phyloP scores from a whole-genome alignment of 2,329 filamentous ascomycete genomes.

The Sporothrix variecibatus region DNA sequence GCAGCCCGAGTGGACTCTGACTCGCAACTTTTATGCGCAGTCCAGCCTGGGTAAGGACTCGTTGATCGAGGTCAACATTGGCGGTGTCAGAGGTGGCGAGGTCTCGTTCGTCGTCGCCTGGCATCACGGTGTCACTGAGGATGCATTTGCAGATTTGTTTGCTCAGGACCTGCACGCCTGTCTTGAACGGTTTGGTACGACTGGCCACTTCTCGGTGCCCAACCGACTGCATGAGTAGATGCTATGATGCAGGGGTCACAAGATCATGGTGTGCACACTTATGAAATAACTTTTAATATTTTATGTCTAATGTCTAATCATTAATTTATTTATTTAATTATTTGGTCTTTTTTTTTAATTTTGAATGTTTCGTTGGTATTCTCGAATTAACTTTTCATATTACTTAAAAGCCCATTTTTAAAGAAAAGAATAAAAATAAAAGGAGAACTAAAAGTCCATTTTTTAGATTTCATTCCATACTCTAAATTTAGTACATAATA shows the following conservation, averaged over 20 bases:
- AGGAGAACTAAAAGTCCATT: no score
- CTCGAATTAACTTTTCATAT: no score
- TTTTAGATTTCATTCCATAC: no score
- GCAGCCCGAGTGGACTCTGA: constrained; percentile 40
- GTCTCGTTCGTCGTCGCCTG: constrained; percentile 50
- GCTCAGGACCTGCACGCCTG: constrained; percentile 41
- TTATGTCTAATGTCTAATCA: background rate
- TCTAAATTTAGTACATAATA: no score
- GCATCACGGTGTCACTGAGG: constrained; percentile 49
- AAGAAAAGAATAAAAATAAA: no score
- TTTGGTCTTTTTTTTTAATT: no score
- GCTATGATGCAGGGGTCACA: background rate
- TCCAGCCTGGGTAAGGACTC: constrained; percentile 47
- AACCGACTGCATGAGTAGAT: background rate
- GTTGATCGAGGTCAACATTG: constrained; percentile 49
- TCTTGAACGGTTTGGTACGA: constrained; percentile 29
- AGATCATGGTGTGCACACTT: background rate
- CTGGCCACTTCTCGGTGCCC: constrained; percentile 25
- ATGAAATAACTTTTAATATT: no score
- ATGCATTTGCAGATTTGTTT: constrained; percentile 42
- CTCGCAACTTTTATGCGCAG: constrained; percentile 53
- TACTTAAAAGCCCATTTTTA: no score
- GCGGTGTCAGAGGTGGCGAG: constrained; percentile 46
- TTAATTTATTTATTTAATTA: background rate
- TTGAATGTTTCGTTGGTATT: background rate